These are phyloP conservation scores for Colletotrichum sp. DNA, from an alignment of 2,329 filamentous ascomycete genomes.

Conservation along the genomic window DNA sequence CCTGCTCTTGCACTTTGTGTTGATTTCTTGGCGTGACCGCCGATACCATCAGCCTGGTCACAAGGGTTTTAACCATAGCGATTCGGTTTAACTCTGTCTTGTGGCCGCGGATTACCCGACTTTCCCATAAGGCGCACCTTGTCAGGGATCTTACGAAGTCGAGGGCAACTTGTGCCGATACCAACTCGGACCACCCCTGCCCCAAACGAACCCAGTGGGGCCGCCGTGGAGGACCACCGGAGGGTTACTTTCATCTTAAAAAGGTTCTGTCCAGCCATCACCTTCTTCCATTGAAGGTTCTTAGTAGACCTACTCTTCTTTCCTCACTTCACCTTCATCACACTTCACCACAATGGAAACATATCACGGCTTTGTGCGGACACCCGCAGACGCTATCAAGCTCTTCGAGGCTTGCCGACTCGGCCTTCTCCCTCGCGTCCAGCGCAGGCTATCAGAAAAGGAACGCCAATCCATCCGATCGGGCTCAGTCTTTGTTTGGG, in stretches of 20 bases:
- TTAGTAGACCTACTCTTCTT: constrained; percentile 10
- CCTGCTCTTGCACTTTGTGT: not conserved
- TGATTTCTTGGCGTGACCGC: constrained; percentile 14
- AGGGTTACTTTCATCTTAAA: constrained; percentile 15
- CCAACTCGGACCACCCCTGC: not conserved
- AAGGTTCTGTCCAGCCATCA: not conserved
- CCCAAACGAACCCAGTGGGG: constrained; percentile 17
- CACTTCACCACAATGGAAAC: constrained; percentile 79
- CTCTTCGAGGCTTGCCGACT: constrained; percentile 97
- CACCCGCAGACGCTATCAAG: constrained; percentile 95
- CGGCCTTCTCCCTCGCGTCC: constrained; percentile 87
- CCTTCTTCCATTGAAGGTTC: not conserved
- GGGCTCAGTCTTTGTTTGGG: constrained; percentile 99
- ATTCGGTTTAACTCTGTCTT: not conserved
- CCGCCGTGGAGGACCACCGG: constrained; percentile 9
- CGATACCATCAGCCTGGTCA: not conserved
- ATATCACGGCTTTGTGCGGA: constrained; percentile 92
- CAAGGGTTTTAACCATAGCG: constrained; percentile 2
- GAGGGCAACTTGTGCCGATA: constrained; percentile 17
- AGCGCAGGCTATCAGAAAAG: constrained; percentile 92
- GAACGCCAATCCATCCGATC: constrained; percentile 95
- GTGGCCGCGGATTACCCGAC: not conserved
- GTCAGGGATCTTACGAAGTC: not conserved
- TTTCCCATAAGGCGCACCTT: not conserved
- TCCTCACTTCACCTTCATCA: constrained; percentile 7